Evolutionary conservation across 768 basidiomycete species (phyloP).

Genomic region (Pholiota conissans): DNA sequence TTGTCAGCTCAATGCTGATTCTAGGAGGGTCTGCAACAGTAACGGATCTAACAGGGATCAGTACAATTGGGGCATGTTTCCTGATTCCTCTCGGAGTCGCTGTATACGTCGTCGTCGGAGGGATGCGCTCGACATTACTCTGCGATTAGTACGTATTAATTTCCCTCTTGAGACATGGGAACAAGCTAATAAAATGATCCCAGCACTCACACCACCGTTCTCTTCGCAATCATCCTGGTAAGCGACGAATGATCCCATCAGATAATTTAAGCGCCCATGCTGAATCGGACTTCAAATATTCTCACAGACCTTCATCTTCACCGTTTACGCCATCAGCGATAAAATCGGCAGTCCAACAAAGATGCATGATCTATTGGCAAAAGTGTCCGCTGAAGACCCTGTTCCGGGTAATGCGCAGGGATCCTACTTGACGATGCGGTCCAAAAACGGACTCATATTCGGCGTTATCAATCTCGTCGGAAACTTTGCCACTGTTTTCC

Average conservation of each 20-base stretch:
- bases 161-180: not conserved
- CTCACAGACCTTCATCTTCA: conserved; percentile 54
- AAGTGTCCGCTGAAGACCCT: conserved; percentile 53
- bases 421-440: conserved; percentile 81
- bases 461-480: conserved; percentile 88
- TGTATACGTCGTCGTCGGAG: conserved; percentile 85
- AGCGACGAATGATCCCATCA: not conserved
- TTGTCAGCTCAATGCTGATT: conserved; percentile 85
- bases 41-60: conserved; percentile 85
- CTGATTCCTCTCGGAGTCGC: conserved; percentile 85
- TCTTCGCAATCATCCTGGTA: conserved; percentile 81
- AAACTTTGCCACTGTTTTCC: conserved; percentile 66
- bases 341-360: conserved; percentile 76
- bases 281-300: not conserved
- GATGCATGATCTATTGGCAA: conserved; percentile 81
- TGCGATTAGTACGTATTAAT: conserved; percentile 74
- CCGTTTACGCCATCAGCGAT: conserved; percentile 75
- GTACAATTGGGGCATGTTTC: conserved; percentile 89
- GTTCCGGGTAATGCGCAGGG: conserved; percentile 84
- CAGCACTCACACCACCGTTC: conserved; percentile 84
- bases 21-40: conserved; percentile 88
- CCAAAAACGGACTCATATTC: conserved; percentile 74
- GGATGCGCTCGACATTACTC: conserved; percentile 83
- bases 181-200: not conserved
- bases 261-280: not conserved